Evolutionary conservation across 331 rosid genomes (phyloP), one percentile per base, ranked within the genome.

Genomic region (Pyrus hybrid): DNA sequence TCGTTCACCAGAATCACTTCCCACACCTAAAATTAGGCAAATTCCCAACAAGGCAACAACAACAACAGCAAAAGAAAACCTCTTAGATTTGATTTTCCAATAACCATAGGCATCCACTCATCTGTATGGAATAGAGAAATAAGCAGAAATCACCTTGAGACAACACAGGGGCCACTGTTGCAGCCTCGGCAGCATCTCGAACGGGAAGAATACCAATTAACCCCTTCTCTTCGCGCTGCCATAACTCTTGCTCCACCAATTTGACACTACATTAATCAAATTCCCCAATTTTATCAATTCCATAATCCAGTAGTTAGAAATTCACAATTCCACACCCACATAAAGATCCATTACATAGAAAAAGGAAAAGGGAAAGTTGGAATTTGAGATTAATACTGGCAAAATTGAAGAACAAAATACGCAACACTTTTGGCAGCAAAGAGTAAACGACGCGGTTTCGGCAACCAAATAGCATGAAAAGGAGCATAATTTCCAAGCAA

Each of bases 101-200:
- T 58, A 69, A 29, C 47, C 0, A 18, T 28, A 60, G 62, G 23
- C 25, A 12, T 62, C n/a, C 51, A 29, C 54, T 37, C 45, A 56
- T 30, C 64, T 53, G 22, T 18, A 67, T 20, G 28, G 54, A 67
- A 65, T 6, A 5, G 53, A 14, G 33, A 10, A 58, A 53, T 22
- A 25, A 53, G 25, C 64, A 30, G 45, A 37, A 61, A 74, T 77
- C 79, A 86, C 98, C 96, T 83, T 89, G 94, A 80, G 97, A 86
- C 81, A 87, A 22, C 74, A 85, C 66, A 1, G 95, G 81, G 43
- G 76, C 88, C 49, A 80, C 51, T 45, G 51, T 45, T 13, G 51
- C 51, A 13, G 17, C 17, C 51, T 45, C 51, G 2, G 17, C 51
- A 13, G 6, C 51, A 45, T 45, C 51, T 45, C 16, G 51, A 45